Evolutionary conservation across 495 filamentous ascomycete species (phyloP).

Genomic region (Sordaria brevicollis): DNA sequence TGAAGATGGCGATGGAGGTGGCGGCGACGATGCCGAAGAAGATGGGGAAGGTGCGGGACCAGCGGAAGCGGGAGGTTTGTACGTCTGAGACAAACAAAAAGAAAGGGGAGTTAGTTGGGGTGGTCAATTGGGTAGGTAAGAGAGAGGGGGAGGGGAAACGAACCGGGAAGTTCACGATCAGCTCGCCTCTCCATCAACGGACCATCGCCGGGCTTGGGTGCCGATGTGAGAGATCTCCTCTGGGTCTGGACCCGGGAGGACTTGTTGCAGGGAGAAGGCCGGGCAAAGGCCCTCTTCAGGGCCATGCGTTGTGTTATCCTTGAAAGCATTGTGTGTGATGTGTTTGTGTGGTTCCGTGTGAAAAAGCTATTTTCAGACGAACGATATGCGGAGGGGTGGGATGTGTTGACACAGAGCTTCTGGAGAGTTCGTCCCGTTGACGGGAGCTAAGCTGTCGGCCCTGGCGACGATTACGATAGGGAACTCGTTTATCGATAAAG

Average conservation of each 20-base stretch:
- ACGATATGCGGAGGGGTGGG: neutral
- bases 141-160: conserved; percentile 4
- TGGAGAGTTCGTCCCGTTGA: neutral
- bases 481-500: neutral
- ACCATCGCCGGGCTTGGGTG: conserved; percentile 46
- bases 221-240: conserved; percentile 28
- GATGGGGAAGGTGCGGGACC: conserved; percentile 40
- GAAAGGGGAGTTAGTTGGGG: neutral
- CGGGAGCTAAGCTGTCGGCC: neutral
- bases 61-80: conserved; percentile 25
- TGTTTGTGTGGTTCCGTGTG: conserved; percentile 1
- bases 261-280: neutral
- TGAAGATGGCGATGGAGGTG: conserved; percentile 80
- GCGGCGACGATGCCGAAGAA: conserved; percentile 49
- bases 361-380: neutral
- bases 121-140: neutral
- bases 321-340: conserved; percentile 23
- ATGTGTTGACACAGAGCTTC: neutral
- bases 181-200: conserved; percentile 70
- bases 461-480: neutral
- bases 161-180: conserved; percentile 69
- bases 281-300: conserved; percentile 7
- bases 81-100: conserved; percentile 18
- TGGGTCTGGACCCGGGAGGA: neutral
- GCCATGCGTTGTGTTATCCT: conserved; percentile 26